phyloP scores from a whole-genome alignment of 768 basidiomycete species.

The Xerocomus spinulosus region DNA sequence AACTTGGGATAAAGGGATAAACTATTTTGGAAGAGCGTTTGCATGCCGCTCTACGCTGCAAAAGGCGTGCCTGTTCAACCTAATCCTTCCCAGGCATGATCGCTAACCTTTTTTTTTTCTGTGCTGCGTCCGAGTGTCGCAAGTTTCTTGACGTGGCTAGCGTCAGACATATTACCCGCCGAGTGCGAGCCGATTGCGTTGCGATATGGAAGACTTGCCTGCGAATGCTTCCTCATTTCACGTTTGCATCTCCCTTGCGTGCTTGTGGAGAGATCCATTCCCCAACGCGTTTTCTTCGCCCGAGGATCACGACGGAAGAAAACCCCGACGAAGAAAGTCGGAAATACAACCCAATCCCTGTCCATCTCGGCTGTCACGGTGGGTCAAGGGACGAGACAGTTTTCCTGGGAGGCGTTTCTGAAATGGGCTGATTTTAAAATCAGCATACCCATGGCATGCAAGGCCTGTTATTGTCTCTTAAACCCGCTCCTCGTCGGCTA shows the following conservation, averaged over 20 bases:
- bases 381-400: not conserved
- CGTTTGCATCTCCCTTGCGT: not conserved
- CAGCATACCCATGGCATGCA: not conserved
- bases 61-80: not conserved
- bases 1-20: no score
- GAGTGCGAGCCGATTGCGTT: not conserved
- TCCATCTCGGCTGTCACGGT: constrained; percentile 1
- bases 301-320: constrained; percentile 1
- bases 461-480: constrained; percentile 49
- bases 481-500: constrained; percentile 21
- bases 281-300: not conserved
- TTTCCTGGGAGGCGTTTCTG: not conserved
- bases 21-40: not conserved
- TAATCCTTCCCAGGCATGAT: not conserved
- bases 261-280: not conserved
- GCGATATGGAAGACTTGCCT: not conserved
- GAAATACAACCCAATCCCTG: not conserved
- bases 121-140: no score
- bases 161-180: not conserved
- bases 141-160: not conserved
- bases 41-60: not conserved
- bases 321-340: no score
- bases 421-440: not conserved
- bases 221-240: not conserved
- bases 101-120: not conserved